Base-by-base conservation (phyloP, 495 filamentous ascomycete genomes). In the Gamarada debralockiae region DNA sequence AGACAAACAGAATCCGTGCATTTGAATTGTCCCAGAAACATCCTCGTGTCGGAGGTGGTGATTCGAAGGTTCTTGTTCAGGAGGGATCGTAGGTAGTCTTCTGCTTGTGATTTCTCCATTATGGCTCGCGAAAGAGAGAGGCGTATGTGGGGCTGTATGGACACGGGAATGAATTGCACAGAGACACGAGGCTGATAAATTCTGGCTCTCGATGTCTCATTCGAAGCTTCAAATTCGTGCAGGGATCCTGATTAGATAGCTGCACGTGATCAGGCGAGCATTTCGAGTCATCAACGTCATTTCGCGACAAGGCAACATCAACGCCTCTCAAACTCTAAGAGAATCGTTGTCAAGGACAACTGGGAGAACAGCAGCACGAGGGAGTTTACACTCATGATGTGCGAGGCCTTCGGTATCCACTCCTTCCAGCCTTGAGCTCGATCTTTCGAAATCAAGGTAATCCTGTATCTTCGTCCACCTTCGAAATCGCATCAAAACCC, bases 11-110 rank as follows among this genome's bases (percentile, higher is more conserved):
- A 83, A 72, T 98, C 93, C 18, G 90, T 96, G 69, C 95, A 97
- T 68, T 92, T 97, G 71, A 98, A 87, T 52, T 80, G 73, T 29
- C 93, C 93, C 33, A 89, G 75, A 68, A 97, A 98, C 73, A 96
- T 86, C 37, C 93, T 87, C 22, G 73, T 77, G 66, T 97, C 93
- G 3, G 84, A 88, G 22, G 86, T 88, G 59, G 89, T 82, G 46
- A 97, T 73, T 54, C 92, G 86, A 34, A 98, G 70, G 43, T 75
- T 83, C 61, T 81, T 82, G 68, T 80, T 82, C 25, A 90, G 67
- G 51, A 87, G 74, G 25, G 76, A 74, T 18, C 55, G 58, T 25
- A 80, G 70, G 50, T 68, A 81, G 40, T 59, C 53, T 51, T 61
- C 56, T 38, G 71, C 62, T 48, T 73, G 66, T 33, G 58, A 48